These are phyloP conservation scores for Populus hybrid DNA, from an alignment of 441 rosid species.

Conservation along the genomic window DNA sequence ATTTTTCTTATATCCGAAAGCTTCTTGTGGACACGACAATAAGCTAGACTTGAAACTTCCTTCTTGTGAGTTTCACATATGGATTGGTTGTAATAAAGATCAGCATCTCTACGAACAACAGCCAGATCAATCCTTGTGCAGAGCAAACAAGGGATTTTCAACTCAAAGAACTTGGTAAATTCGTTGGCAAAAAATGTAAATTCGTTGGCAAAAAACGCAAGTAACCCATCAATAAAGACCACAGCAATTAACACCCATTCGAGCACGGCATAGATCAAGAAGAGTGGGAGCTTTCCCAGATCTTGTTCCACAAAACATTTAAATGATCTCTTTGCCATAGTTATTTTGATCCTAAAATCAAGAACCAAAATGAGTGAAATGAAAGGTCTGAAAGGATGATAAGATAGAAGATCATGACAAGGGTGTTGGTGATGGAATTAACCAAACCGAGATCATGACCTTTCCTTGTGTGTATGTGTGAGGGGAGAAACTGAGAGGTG, in stretches of 20 bases:
- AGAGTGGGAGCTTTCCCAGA: slow-evolving; percentile 58
- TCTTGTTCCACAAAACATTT: slow-evolving; percentile 67
- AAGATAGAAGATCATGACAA: slow-evolving; percentile 48
- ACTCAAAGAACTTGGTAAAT: slow-evolving; percentile 69
- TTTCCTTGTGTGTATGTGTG: slow-evolving; percentile 18
- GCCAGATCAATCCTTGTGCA: slow-evolving; percentile 89
- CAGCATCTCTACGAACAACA: slow-evolving; percentile 47
- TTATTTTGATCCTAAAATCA: neutral
- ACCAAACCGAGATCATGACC: slow-evolving; percentile 43
- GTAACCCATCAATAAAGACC: slow-evolving; percentile 75
- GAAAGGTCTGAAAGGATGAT: neutral
- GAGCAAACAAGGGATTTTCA: slow-evolving; percentile 78
- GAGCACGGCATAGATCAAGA: slow-evolving; percentile 65
- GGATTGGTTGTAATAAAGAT: slow-evolving; percentile 80
- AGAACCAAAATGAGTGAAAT: neutral
- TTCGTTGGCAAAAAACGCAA: slow-evolving; percentile 65
- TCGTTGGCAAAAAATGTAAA: slow-evolving; percentile 54
- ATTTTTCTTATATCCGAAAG: slow-evolving; percentile 73
- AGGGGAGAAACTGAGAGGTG: slow-evolving; percentile 19
- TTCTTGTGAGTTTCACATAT: slow-evolving; percentile 81
- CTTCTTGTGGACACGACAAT: slow-evolving; percentile 82
- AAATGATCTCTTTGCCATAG: slow-evolving; percentile 61
- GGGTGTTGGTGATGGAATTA: slow-evolving; percentile 23
- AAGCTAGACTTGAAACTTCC: slow-evolving; percentile 74
- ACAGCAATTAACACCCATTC: slow-evolving; percentile 78